These are phyloP conservation scores for Stagonosporopsis tanaceti DNA, from an alignment of 2,329 filamentous ascomycete genomes.

Conservation along the genomic window DNA sequence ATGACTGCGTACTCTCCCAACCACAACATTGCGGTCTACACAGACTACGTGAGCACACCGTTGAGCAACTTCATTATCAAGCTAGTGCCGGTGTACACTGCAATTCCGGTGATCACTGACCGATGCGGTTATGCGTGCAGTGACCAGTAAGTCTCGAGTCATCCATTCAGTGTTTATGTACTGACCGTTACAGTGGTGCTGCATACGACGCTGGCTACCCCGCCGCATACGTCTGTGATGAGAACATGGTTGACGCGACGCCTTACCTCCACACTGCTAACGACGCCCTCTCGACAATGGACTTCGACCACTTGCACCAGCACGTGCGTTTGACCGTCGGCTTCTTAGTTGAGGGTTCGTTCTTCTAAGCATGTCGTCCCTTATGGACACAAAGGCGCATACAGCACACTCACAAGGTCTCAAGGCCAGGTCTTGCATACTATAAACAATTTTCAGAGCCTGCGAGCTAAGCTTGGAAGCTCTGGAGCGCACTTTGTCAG, in stretches of 20 bases:
- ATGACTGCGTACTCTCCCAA: conserved; percentile 85
- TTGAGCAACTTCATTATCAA: conserved; percentile 39
- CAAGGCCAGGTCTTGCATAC: background rate
- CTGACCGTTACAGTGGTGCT: conserved; percentile 55
- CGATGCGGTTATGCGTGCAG: conserved; percentile 84
- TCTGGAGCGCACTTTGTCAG: background rate
- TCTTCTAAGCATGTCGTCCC: conserved; percentile 54
- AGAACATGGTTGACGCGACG: conserved; percentile 67
- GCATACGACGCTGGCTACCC: conserved; percentile 75
- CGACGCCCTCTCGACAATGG: conserved; percentile 72
- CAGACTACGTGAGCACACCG: conserved; percentile 79
- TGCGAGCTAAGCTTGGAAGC: background rate
- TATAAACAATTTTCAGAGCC: background rate
- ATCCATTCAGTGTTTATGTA: background rate
- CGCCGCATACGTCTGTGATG: conserved; percentile 76
- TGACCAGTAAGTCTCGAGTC: conserved; percentile 59
- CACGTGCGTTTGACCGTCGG: conserved; percentile 83
- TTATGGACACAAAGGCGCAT: too few species aligned
- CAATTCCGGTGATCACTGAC: conserved; percentile 78
- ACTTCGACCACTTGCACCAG: conserved; percentile 87
- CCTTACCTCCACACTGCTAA: conserved; percentile 72
- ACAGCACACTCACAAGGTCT: background rate
- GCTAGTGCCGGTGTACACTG: conserved; percentile 34
- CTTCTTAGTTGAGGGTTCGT: conserved; percentile 80
- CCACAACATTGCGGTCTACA: conserved; percentile 63